Conservation (phyloP, 2,329 filamentous ascomycete genomes). For the Exophiala phaeomuriformis region DNA sequence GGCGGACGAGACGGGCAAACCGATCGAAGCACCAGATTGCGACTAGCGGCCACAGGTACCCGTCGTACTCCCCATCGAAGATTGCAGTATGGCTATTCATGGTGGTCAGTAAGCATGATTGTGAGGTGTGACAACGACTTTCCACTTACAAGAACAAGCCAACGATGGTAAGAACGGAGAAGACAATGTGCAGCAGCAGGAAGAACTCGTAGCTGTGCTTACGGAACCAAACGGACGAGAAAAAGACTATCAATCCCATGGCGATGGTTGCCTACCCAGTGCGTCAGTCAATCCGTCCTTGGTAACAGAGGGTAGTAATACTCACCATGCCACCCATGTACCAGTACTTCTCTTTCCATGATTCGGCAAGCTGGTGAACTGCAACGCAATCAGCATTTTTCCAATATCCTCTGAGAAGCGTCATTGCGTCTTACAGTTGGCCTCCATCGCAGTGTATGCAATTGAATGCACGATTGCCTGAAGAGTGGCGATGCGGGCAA, state of each 20-base stretch:
- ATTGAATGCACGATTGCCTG: slow-evolving; percentile 58
- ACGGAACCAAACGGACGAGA: slow-evolving; percentile 44
- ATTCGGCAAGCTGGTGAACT: slow-evolving; percentile 7
- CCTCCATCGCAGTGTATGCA: slow-evolving; percentile 44
- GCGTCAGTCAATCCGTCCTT: not conserved
- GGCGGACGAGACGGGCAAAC: slow-evolving; percentile 37
- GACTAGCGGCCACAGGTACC: slow-evolving; percentile 46
- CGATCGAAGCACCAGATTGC: slow-evolving; percentile 46
- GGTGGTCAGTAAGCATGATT: not conserved
- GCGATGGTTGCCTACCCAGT: not conserved
- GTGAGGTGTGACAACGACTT: too few species aligned
- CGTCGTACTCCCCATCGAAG: slow-evolving; percentile 43
- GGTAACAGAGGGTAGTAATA: not conserved
- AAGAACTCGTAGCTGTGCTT: slow-evolving; percentile 40
- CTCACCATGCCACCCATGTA: slow-evolving; percentile 35
- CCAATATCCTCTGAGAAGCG: not conserved
- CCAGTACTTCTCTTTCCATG: slow-evolving; percentile 35
- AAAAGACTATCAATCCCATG: slow-evolving; percentile 39
- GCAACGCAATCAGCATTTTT: not conserved
- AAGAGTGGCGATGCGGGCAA: slow-evolving; percentile 55
- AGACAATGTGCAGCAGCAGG: slow-evolving; percentile 35
- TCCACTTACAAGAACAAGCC: slow-evolving; percentile 43
- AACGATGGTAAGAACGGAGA: slow-evolving; percentile 38
- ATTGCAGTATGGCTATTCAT: slow-evolving; percentile 41
- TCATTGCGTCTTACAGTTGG: slow-evolving; percentile 1